Conservation (phyloP, 2,329 filamentous ascomycete species). For the Xylariaceae sp. region DNA sequence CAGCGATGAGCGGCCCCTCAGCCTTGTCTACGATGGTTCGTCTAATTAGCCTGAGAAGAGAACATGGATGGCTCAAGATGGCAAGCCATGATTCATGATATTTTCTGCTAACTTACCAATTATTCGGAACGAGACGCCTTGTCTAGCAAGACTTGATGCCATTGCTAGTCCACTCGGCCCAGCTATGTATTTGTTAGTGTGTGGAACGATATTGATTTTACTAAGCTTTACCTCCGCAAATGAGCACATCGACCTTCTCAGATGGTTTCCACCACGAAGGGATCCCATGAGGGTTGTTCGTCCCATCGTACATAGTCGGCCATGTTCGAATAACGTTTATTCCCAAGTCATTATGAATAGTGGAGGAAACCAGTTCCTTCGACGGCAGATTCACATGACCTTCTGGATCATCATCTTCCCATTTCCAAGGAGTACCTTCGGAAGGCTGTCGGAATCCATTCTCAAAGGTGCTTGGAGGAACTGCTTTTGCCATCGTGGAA, state of each 20-base stretch:
- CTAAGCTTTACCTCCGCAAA: constrained; percentile 45
- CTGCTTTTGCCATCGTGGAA: constrained; percentile 27
- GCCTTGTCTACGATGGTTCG: constrained; percentile 39
- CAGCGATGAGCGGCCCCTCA: constrained; percentile 33
- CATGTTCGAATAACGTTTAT: constrained; percentile 39
- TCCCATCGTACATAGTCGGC: constrained; percentile 40
- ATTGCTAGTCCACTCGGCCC: constrained; percentile 42
- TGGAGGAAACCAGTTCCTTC: constrained; percentile 35
- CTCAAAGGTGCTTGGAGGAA: constrained; percentile 31
- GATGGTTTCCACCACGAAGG: constrained; percentile 38
- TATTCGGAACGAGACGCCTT: constrained; percentile 44
- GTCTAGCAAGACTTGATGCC: constrained; percentile 40
- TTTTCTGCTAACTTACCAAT: constrained; percentile 32
- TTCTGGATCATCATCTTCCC: constrained; percentile 20
- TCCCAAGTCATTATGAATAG: constrained; percentile 36
- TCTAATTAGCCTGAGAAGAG: no score
- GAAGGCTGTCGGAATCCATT: constrained; percentile 32
- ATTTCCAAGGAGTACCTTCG: constrained; percentile 17
- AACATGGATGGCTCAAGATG: no score
- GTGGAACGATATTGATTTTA: not conserved
- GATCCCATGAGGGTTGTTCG: constrained; percentile 37
- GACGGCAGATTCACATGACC: constrained; percentile 34
- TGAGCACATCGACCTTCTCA: constrained; percentile 43
- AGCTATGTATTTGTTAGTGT: constrained; percentile 31
- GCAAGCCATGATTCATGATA: not conserved